These are phyloP conservation scores for Lippia alba DNA, from an alignment of 305 asterid genomes.

Conservation along the genomic window DNA sequence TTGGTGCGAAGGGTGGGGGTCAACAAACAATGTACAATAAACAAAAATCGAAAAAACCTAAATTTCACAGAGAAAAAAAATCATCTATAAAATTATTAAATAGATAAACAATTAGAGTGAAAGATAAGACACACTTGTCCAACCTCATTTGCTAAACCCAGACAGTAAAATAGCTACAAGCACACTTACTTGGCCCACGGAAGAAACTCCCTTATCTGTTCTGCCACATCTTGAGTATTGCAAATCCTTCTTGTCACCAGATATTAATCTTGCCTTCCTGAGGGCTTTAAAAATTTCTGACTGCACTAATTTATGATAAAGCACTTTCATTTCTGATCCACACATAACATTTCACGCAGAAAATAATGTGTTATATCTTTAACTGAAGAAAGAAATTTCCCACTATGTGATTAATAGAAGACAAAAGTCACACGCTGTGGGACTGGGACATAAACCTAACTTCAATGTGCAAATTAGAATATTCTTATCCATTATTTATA, in stretches of 20 bases:
- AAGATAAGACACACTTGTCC: neutral
- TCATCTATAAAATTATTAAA: too few species aligned
- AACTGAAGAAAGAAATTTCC: conserved; percentile 17
- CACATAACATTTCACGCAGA: neutral
- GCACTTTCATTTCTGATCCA: conserved; percentile 27
- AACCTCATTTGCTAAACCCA: conserved; percentile 18
- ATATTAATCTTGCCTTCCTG: conserved; percentile 73
- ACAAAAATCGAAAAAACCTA: too few species aligned
- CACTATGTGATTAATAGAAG: conserved; percentile 10
- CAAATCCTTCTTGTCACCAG: conserved; percentile 82
- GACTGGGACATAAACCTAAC: conserved; percentile 19
- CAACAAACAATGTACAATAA: too few species aligned
- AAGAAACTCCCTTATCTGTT: conserved; percentile 98
- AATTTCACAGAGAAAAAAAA: too few species aligned
- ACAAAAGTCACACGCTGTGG: conserved; percentile 21
- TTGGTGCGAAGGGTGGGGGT: too few species aligned
- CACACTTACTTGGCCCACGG: conserved; percentile 90
- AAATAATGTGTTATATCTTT: conserved; percentile 11
- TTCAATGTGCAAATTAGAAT: conserved; percentile 3
- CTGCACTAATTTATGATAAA: conserved; percentile 50
- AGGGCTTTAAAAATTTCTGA: conserved; percentile 93
- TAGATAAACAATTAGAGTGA: too few species aligned
- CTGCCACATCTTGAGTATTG: conserved; percentile 96
- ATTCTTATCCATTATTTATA: conserved; percentile 10
- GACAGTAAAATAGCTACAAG: conserved; percentile 29